Evolutionary conservation across 2,329 filamentous ascomycete genomes (phyloP).

Genomic region (Atkinsonella texensis): DNA sequence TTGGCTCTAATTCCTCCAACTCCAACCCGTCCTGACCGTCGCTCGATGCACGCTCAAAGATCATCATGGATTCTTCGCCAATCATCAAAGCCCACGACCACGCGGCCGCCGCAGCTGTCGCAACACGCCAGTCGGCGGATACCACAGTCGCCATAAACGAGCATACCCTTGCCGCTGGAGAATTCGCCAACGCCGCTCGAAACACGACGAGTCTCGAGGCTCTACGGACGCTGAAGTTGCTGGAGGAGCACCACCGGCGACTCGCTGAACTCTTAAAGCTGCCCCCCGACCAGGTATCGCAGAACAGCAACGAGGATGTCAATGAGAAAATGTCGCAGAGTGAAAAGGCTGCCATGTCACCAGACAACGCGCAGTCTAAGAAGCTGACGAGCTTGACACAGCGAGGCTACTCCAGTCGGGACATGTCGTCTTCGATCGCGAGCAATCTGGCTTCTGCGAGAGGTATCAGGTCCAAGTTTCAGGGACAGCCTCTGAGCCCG

Average conservation of each 20-base stretch:
- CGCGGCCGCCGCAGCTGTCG: slow-evolving; percentile 71
- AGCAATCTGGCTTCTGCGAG: slow-evolving; percentile 79
- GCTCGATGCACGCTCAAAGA: background rate
- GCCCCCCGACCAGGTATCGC: slow-evolving; percentile 36
- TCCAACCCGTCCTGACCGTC: background rate
- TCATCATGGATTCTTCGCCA: slow-evolving; percentile 25
- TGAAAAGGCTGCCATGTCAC: slow-evolving; percentile 16
- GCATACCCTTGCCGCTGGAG: slow-evolving; percentile 75
- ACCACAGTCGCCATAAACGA: slow-evolving; percentile 76
- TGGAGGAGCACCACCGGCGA: slow-evolving; percentile 78
- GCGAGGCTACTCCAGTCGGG: slow-evolving; percentile 47
- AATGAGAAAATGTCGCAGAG: slow-evolving; percentile 9
- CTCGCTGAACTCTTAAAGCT: slow-evolving; percentile 72
- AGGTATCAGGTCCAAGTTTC: slow-evolving; percentile 57
- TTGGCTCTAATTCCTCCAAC: background rate
- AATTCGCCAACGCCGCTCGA: slow-evolving; percentile 75
- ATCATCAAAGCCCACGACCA: slow-evolving; percentile 68
- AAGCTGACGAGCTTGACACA: slow-evolving; percentile 23
- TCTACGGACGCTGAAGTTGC: slow-evolving; percentile 67
- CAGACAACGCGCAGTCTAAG: slow-evolving; percentile 1
- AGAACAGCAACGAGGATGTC: slow-evolving; percentile 14
- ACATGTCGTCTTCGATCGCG: slow-evolving; percentile 71
- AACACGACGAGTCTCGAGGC: slow-evolving; percentile 60
- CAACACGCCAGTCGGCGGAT: slow-evolving; percentile 61
- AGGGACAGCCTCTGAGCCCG: slow-evolving; percentile 56